Base-by-base conservation (phyloP, 331 rosid species). In the Phaseolus coccineus region DNA sequence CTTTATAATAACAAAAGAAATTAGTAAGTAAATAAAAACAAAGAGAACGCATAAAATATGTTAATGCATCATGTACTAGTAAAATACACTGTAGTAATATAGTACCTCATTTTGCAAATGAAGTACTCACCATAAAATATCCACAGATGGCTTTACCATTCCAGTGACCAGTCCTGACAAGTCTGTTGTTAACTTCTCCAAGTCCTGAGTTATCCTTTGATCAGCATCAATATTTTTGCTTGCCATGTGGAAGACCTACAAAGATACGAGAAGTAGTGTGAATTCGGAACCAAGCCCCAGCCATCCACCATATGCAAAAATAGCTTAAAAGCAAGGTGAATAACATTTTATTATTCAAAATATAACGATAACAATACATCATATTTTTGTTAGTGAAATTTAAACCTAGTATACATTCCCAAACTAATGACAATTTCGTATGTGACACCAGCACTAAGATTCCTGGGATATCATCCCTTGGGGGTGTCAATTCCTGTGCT, bases 111-210 rank as follows among this genome's bases (percentile, higher is more conserved):
- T 55, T 46, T 24, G 69, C 42, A 10, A 51, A 42, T 47, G 76
- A 61, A 56, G 33, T 62, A 64, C 96, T 87, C 85, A 93, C 97
- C 97, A 93, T 48, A 93, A 82, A 79, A 93, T 93, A 82, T 93
- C 97, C 77, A 93, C 96, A 61, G 96, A 73, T 39, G 97, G 97
- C 87, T 93, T 93, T 78, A 93, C 94, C 97, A 93, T 85, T 82
- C 97, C 96, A 39, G 97, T 93, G 51, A 93, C 96, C 35, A 93
- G 87, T 52, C 97, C 96, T 42, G 97, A 89, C 77, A 93, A 85
- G 74, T 93, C 97, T 52, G 85, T 9, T 8, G 96, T 85, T 83
- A 93, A 83, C 89, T 93, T 93, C 77, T 91, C 97, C 80, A 91
- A 87, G 84, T 93, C 97, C 81, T 89, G 91, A 61, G 97, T 93